Evolutionary conservation across 2,329 filamentous ascomycete genomes (phyloP).

Genomic region (Aspergillus fructus): DNA sequence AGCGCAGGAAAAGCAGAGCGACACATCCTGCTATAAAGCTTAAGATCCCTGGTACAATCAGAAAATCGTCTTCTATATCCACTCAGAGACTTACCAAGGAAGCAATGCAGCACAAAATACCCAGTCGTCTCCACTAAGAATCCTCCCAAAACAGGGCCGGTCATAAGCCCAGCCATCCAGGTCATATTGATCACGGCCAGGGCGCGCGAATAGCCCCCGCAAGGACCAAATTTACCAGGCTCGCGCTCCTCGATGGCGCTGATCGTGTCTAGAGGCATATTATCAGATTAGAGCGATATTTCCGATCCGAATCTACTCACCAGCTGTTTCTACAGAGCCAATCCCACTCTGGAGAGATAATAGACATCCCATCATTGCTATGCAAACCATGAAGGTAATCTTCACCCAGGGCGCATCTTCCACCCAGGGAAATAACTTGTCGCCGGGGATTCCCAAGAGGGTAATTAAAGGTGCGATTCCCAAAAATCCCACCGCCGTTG

Average conservation of each 20-base stretch:
- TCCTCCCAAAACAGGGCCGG: constrained; percentile 18
- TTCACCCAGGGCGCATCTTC: not conserved
- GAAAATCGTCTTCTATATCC: too few species aligned
- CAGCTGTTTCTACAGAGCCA: constrained; percentile 11
- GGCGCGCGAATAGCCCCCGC: constrained; percentile 24
- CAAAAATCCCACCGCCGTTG: not conserved
- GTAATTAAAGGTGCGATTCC: not conserved
- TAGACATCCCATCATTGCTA: constrained; percentile 8
- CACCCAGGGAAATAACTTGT: not conserved
- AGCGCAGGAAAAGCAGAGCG: too few species aligned
- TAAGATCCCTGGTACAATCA: too few species aligned
- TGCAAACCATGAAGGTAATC: not conserved
- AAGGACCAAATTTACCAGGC: constrained; percentile 23
- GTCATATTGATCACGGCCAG: constrained; percentile 22
- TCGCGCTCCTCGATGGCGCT: constrained; percentile 12
- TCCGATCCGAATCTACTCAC: not conserved
- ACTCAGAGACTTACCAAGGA: not conserved
- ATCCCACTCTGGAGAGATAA: constrained; percentile 9
- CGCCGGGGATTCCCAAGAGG: not conserved
- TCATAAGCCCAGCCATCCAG: constrained; percentile 21
- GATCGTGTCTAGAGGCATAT: constrained; percentile 8
- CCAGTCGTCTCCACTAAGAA: constrained; percentile 15
- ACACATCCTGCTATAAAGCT: too few species aligned
- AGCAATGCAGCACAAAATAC: constrained; percentile 17
- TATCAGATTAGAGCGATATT: not conserved